Conservation (phyloP, 1,139 yeast species). For the Saccharomycopsis hybrid region DNA sequence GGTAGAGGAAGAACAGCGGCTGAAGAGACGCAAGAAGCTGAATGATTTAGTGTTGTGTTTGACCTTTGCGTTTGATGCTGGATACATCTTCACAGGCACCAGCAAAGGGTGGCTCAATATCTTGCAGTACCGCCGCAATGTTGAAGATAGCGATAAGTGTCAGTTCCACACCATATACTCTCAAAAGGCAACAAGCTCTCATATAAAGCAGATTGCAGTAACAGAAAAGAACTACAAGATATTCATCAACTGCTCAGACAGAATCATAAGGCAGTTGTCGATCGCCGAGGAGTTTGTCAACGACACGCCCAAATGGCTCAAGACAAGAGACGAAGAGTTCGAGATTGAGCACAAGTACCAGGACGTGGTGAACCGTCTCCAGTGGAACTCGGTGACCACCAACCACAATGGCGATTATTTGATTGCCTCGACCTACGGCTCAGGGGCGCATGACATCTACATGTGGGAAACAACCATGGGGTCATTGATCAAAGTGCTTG, state of each 20-base stretch:
- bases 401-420: constrained; percentile 78
- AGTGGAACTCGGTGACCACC: constrained; percentile 81
- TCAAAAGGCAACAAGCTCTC: constrained; percentile 55
- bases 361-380: constrained; percentile 81
- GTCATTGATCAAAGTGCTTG: constrained; percentile 77
- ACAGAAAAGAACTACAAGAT: constrained; percentile 63
- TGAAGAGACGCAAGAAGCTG: constrained; percentile 26
- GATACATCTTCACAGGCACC: constrained; percentile 64
- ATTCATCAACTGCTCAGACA: constrained; percentile 76
- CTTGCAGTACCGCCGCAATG: constrained; percentile 14
- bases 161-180: constrained; percentile 37
- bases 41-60: constrained; percentile 32
- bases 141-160: not conserved
- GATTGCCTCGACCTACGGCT: constrained; percentile 84
- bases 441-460: constrained; percentile 79
- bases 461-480: constrained; percentile 93
- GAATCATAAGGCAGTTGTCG: constrained; percentile 67
- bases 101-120: constrained; percentile 73
- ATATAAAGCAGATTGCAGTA: constrained; percentile 63
- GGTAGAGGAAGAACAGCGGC: constrained; percentile 1
- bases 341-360: constrained; percentile 80
- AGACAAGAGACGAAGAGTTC: constrained; percentile 26
- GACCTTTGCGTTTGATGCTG: constrained; percentile 40
- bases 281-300: constrained; percentile 43
- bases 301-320: not conserved